phyloP scores from a whole-genome alignment of 2,329 filamentous ascomycete genomes.

The Fusarium sp. region DNA sequence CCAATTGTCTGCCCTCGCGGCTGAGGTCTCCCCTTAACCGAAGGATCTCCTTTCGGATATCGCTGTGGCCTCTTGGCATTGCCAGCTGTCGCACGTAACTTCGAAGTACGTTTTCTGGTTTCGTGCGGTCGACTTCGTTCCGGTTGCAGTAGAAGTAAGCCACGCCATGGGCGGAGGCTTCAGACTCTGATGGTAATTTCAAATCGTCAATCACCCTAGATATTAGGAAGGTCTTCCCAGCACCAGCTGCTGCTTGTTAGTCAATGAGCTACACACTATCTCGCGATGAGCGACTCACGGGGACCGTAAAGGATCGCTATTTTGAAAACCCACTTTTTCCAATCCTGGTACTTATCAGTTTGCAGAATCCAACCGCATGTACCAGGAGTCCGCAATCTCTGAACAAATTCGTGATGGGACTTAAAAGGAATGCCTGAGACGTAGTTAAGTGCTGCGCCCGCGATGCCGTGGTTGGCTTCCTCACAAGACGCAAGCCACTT shows the following conservation, averaged over 20 bases:
- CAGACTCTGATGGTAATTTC: too few species aligned
- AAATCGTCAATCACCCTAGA: too few species aligned
- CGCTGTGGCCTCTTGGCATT: neutral
- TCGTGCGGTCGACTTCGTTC: neutral
- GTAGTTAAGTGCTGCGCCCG: neutral
- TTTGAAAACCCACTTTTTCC: too few species aligned
- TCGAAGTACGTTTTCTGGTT: neutral
- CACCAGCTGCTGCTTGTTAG: too few species aligned
- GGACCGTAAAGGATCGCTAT: too few species aligned
- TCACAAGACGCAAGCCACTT: neutral
- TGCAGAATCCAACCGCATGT: too few species aligned
- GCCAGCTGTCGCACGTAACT: neutral
- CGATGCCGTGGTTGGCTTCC: neutral
- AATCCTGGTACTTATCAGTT: too few species aligned
- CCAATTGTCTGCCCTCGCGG: neutral
- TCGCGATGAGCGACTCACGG: too few species aligned
- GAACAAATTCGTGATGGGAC: neutral
- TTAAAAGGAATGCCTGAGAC: neutral
- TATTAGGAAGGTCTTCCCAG: too few species aligned
- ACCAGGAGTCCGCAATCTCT: too few species aligned
- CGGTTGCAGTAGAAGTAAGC: neutral
- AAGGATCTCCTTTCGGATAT: neutral
- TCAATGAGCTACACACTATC: too few species aligned
- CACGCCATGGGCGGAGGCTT: neutral
- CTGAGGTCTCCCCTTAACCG: neutral